phyloP scores from a whole-genome alignment of 2,329 filamentous ascomycete genomes.

The Penicillium sp. region DNA sequence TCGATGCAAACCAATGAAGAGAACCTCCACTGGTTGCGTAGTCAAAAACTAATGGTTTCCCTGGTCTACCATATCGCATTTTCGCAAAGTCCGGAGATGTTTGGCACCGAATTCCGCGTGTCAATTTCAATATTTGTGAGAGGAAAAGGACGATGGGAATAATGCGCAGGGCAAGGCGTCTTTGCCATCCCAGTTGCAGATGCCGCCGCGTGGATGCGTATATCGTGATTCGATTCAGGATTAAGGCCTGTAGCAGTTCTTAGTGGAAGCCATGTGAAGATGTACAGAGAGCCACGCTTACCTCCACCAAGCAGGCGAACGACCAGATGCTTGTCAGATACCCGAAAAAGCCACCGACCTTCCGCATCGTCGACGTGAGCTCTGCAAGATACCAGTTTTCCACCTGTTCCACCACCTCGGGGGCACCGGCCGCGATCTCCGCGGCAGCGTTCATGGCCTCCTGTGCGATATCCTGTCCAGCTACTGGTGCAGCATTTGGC shows the following conservation, averaged over 20 bases:
- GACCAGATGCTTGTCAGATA: slow-evolving; percentile 94
- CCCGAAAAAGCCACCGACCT: slow-evolving; percentile 80
- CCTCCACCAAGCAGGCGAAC: slow-evolving; percentile 77
- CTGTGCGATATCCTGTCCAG: slow-evolving; percentile 27
- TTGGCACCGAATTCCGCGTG: slow-evolving; percentile 90
- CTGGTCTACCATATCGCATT: slow-evolving; percentile 67
- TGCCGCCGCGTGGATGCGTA: slow-evolving; percentile 86
- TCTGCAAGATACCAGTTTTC: slow-evolving; percentile 43
- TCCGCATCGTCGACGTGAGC: slow-evolving; percentile 57
- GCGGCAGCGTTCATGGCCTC: slow-evolving; percentile 44
- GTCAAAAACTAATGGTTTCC: slow-evolving; percentile 65
- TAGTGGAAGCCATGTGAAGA: neutral
- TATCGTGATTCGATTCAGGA: slow-evolving; percentile 88
- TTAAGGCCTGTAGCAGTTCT: slow-evolving; percentile 59
- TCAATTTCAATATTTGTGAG: slow-evolving; percentile 66
- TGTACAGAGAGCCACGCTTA: slow-evolving; percentile 34
- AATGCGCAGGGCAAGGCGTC: slow-evolving; percentile 68
- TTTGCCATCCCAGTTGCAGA: slow-evolving; percentile 71
- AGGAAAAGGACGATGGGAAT: slow-evolving; percentile 69
- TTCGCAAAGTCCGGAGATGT: slow-evolving; percentile 71
- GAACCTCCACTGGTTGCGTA: slow-evolving; percentile 68
- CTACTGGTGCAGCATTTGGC: slow-evolving; percentile 14
- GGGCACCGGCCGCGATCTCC: slow-evolving; percentile 34
- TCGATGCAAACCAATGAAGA: slow-evolving; percentile 70
- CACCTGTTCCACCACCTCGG: slow-evolving; percentile 33